Percentiles rank a stretch among this genome's conserved stretches.
Conservation (phyloP, 1,284 basidiomycete species). For the Coniferiporia weirii region DNA sequence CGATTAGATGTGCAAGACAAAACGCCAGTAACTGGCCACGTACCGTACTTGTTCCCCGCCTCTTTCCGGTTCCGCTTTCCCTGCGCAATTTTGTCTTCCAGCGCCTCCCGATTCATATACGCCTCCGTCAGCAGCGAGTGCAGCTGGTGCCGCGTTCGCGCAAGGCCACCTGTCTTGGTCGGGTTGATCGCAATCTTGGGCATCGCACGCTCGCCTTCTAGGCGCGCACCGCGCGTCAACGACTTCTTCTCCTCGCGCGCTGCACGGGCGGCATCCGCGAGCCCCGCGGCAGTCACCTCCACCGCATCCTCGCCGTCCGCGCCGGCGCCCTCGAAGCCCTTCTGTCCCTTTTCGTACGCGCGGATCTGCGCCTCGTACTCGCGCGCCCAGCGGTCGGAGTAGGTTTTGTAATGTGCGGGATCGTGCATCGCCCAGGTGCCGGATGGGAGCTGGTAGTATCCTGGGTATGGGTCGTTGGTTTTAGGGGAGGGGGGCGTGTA, state of each 20-base stretch:
- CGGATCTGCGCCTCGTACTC: slow-evolving; percentile 68
- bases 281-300: slow-evolving; percentile 62
- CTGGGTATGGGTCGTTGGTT: slow-evolving; percentile 74
- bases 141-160: slow-evolving; percentile 68
- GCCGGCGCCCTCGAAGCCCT: slow-evolving; percentile 62
- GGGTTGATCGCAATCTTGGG: slow-evolving; percentile 76
- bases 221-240: slow-evolving; percentile 47
- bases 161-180: slow-evolving; percentile 62
- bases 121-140: slow-evolving; percentile 72
- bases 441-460: slow-evolving; percentile 81
- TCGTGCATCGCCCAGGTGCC: slow-evolving; percentile 80
- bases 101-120: slow-evolving; percentile 67
- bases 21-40: slow-evolving; percentile 20
- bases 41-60: slow-evolving; percentile 82
- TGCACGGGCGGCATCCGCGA: slow-evolving; percentile 71
- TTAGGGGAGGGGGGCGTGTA: slow-evolving; percentile 76
- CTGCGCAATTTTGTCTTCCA: slow-evolving; percentile 77
- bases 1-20: no score
- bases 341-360: slow-evolving; percentile 61
- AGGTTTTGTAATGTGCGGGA: slow-evolving; percentile 66
- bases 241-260: slow-evolving; percentile 70
- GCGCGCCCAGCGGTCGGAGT: slow-evolving; percentile 64
- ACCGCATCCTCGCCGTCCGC: slow-evolving; percentile 43
- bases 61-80: slow-evolving; percentile 77
- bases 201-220: slow-evolving; percentile 43